Evolutionary conservation across 176 grass and related monocot species (phyloP).

Genomic region (Carex pumila): DNA sequence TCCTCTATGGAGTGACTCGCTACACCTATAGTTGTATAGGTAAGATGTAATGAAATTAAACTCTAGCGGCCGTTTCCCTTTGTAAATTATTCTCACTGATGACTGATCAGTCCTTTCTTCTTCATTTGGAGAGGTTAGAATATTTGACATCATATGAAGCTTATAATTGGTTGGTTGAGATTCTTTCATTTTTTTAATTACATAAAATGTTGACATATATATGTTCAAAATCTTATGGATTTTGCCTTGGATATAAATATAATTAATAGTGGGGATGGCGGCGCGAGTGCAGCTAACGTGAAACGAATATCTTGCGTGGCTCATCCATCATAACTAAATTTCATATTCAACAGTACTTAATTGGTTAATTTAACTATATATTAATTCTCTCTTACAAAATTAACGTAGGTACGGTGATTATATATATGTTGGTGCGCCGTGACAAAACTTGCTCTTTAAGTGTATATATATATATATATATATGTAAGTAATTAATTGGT

Average conservation of each 20-base stretch:
- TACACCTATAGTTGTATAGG: not conserved
- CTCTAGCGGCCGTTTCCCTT: not conserved
- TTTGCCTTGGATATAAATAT: not conserved
- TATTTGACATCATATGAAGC: not conserved
- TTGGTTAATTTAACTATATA: not conserved
- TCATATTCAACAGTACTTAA: not conserved
- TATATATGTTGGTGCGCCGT: not conserved
- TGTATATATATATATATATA: not conserved
- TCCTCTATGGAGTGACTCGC: not conserved
- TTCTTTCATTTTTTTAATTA: not conserved
- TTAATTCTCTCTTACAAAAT: not conserved
- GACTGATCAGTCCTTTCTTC: not conserved
- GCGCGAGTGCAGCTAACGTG: not conserved
- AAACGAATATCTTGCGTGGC: not conserved
- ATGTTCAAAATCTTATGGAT: not conserved
- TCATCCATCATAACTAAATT: not conserved
- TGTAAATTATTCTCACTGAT: not conserved
- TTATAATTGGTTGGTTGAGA: conserved; percentile 10
- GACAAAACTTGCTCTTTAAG: not conserved
- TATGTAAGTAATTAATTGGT: not conserved
- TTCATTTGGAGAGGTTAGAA: conserved; percentile 12
- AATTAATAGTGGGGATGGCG: not conserved
- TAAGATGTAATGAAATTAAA: not conserved
- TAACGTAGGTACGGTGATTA: not conserved
- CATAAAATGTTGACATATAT: not conserved